Conservation (phyloP, 1,139 yeast genomes). For the Blastobotrys elegans region DNA sequence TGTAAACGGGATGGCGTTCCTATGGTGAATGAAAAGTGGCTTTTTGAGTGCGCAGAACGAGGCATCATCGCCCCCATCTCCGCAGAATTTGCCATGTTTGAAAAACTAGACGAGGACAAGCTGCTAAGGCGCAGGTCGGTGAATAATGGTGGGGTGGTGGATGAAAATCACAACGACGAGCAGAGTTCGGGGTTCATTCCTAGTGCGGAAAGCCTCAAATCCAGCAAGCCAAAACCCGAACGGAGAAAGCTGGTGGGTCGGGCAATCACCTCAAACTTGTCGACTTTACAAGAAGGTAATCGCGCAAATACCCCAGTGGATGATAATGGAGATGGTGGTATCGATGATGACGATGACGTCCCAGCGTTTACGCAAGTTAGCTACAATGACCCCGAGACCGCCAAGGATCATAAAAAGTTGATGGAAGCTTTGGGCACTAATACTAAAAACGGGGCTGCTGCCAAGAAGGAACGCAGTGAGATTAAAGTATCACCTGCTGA, state of each 20-base stretch:
- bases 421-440: conserved; percentile 26
- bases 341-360: conserved; percentile 1
- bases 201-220: neutral
- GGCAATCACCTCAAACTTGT: conserved; percentile 15
- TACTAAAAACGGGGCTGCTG: neutral
- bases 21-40: conserved; percentile 47
- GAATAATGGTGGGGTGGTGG: neutral
- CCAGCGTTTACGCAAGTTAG: conserved; percentile 23
- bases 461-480: neutral
- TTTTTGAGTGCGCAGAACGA: conserved; percentile 40
- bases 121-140: conserved; percentile 9
- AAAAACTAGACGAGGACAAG: neutral
- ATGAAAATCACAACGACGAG: neutral
- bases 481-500: conserved; percentile 7
- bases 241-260: conserved; percentile 17
- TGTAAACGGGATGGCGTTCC: conserved; percentile 35
- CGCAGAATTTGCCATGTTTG: conserved; percentile 4
- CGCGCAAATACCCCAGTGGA: neutral
- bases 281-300: conserved; percentile 1
- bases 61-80: conserved; percentile 7
- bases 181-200: neutral
- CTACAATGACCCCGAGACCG: conserved; percentile 25
- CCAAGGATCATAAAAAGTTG: conserved; percentile 22
- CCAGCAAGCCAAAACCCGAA: conserved; percentile 2
- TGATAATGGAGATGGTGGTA: neutral